phyloP scores from a whole-genome alignment of 2,329 filamentous ascomycete species.

The Cylindrodendrum hubeiense region DNA sequence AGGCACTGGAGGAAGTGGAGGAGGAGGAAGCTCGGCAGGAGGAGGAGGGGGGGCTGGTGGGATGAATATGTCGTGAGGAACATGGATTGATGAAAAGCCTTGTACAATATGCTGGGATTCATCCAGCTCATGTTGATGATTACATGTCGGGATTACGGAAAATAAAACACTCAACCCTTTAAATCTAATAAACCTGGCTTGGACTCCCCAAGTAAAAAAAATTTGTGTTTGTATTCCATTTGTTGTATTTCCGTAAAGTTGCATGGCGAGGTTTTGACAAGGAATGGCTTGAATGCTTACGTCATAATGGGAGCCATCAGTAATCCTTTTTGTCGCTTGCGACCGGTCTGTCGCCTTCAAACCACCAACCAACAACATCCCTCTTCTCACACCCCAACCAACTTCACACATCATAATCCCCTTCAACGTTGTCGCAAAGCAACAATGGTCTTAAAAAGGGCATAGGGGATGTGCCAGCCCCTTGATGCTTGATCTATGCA shows the following conservation, averaged over 20 bases:
- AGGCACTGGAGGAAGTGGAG: conserved; percentile 21
- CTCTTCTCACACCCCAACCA: background rate
- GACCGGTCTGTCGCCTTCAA: background rate
- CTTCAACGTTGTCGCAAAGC: conserved; percentile 6
- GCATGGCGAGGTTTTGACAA: too few relatives aligned
- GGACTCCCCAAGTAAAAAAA: too few relatives aligned
- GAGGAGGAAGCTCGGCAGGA: conserved; percentile 1
- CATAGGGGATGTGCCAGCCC: conserved; percentile 3
- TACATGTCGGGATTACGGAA: conserved; percentile 21
- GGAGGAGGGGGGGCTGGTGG: conserved; percentile 23
- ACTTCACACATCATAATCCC: conserved; percentile 5
- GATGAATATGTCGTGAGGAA: conserved; percentile 40
- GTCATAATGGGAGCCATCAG: conserved; percentile 9
- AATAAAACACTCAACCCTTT: conserved; percentile 30
- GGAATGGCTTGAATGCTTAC: conserved; percentile 18
- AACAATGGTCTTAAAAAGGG: conserved; percentile 1
- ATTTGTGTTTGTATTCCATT: too few relatives aligned
- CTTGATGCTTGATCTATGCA: conserved; percentile 8
- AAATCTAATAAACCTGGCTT: background rate
- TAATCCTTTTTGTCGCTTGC: conserved; percentile 1
- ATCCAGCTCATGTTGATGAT: conserved; percentile 26
- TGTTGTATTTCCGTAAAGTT: too few relatives aligned
- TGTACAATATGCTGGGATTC: conserved; percentile 29
- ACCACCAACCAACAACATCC: background rate
- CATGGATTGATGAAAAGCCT: too few relatives aligned